phyloP scores from a whole-genome alignment of 2,329 filamentous ascomycete genomes.

The Dryadomyces sulphureus region DNA sequence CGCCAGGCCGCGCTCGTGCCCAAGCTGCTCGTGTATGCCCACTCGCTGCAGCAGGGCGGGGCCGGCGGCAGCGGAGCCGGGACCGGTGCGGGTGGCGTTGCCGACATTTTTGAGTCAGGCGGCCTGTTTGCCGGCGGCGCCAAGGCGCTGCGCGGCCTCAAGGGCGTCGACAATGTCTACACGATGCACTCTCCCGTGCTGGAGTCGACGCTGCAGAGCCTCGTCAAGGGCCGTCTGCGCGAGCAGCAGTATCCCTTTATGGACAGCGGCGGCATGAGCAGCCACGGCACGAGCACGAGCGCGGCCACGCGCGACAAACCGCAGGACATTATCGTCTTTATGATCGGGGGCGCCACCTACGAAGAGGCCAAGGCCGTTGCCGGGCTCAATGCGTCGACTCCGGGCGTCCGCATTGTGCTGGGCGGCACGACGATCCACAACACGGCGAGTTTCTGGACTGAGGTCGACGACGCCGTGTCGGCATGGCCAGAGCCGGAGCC shows the following conservation, averaged over 20 bases:
- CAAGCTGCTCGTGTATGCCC: constrained; percentile 72
- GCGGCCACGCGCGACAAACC: constrained; percentile 79
- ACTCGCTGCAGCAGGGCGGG: constrained; percentile 67
- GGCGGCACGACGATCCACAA: constrained; percentile 85
- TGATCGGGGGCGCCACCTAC: constrained; percentile 85
- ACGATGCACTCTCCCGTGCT: constrained; percentile 89
- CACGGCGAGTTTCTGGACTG: constrained; percentile 72
- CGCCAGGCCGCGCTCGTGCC: constrained; percentile 66
- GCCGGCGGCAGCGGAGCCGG: constrained; percentile 56
- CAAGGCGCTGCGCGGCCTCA: constrained; percentile 82
- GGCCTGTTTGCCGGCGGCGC: constrained; percentile 72
- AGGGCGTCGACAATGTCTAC: constrained; percentile 97
- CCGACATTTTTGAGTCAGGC: constrained; percentile 80
- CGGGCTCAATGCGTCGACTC: constrained; percentile 82
- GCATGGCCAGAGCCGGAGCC: constrained; percentile 62
- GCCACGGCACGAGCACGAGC: constrained; percentile 38
- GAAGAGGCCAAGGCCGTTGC: constrained; percentile 95
- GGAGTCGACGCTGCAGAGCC: constrained; percentile 74
- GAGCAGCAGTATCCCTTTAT: constrained; percentile 89
- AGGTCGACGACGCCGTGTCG: constrained; percentile 77
- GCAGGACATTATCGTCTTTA: constrained; percentile 90
- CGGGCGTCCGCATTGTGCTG: constrained; percentile 76
- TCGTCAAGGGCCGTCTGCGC: constrained; percentile 80
- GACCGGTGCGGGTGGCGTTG: constrained; percentile 61
- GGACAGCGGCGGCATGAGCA: constrained; percentile 38